Evolutionary conservation across 768 basidiomycete genomes (phyloP).

Genomic region (Gelatoporia subvermispora): DNA sequence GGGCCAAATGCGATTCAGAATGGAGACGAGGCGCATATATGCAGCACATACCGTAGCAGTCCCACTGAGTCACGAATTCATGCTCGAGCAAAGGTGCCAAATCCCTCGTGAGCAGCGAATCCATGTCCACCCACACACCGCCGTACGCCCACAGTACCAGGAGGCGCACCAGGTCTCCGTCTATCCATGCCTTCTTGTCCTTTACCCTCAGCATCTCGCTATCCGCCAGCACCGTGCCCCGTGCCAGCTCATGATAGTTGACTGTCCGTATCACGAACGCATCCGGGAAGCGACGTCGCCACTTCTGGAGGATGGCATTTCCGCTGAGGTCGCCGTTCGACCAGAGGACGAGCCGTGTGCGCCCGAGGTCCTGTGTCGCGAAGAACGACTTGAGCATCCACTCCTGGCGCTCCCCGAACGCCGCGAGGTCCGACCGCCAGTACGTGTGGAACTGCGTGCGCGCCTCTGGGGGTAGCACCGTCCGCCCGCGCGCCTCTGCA

Average conservation of each 20-base stretch:
- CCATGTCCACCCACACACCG: constrained; percentile 98
- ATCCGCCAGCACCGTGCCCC: constrained; percentile 72
- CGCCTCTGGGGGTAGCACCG: constrained; percentile 13
- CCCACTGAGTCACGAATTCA: constrained; percentile 98
- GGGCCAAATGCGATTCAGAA: constrained; percentile 5
- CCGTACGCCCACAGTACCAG: constrained; percentile 87
- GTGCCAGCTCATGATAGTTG: constrained; percentile 61
- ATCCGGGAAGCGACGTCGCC: constrained; percentile 59
- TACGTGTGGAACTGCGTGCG: constrained; percentile 83
- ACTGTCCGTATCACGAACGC: constrained; percentile 68
- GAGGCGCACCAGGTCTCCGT: constrained; percentile 88
- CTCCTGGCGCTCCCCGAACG: constrained; percentile 79
- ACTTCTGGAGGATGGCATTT: constrained; percentile 54
- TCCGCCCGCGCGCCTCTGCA: constrained; percentile 5
- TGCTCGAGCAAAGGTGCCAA: constrained; percentile 83
- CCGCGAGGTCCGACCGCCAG: constrained; percentile 86
- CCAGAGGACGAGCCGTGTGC: constrained; percentile 78
- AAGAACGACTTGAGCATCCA: constrained; percentile 92
- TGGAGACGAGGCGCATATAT: constrained; percentile 28
- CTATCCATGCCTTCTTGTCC: constrained; percentile 88
- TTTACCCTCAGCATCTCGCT: constrained; percentile 51
- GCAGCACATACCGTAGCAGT: constrained; percentile 81
- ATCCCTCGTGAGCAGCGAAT: constrained; percentile 86
- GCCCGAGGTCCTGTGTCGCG: constrained; percentile 73
- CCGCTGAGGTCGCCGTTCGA: constrained; percentile 73